Base-by-base conservation (phyloP, 345 rosid genomes). In the Streptanthus diversifolius region DNA sequence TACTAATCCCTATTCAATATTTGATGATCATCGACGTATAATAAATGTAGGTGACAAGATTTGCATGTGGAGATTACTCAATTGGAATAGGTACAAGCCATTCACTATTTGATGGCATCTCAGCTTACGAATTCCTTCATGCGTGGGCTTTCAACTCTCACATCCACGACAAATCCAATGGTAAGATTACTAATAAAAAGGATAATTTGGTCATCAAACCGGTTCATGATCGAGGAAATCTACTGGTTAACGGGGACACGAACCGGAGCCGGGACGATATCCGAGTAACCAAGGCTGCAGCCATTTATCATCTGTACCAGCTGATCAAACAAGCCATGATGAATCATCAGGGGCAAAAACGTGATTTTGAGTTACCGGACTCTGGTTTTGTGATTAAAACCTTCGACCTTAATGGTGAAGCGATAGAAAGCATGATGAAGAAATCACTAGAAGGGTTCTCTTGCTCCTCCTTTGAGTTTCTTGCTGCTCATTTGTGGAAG, bases 401-500 rank as follows among this genome's bases (percentile, higher is more conserved):
- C 4, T 86, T 80, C 47, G 85, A 84, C 53, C 74, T 85, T 29
- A 68, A 40, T 24, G 84, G 77, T 41, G 80, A 82, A 68, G 59
- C 72, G 57, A 72, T 87, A 7, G 84, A 89, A 10, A 85, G 63
- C 61, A 70, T 84, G 68, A 83, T 80, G 84, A 83, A 57, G 77
- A 83, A 76, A 71, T 63, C 70, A 66, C 7, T 19, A 41, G 43
- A 70, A 63, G 71, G 77, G 52, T 75, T 80, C 54, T 62, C 64
- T 1, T 85, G 81, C 51, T 80, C 95, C 54, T 76, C 90, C 53
- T 89, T 87, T 74, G 95, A 89, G 70, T 68, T 71, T 68, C 77
- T 89, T 54, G 79, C 90, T 45, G 86, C 86, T 80, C 91, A 85
- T 72, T 74, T 87, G 33, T 89, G 91, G 91, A 89, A 85, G 87